Conservation (phyloP, 2,329 filamentous ascomycete species). For the Periconia digitata region DNA sequence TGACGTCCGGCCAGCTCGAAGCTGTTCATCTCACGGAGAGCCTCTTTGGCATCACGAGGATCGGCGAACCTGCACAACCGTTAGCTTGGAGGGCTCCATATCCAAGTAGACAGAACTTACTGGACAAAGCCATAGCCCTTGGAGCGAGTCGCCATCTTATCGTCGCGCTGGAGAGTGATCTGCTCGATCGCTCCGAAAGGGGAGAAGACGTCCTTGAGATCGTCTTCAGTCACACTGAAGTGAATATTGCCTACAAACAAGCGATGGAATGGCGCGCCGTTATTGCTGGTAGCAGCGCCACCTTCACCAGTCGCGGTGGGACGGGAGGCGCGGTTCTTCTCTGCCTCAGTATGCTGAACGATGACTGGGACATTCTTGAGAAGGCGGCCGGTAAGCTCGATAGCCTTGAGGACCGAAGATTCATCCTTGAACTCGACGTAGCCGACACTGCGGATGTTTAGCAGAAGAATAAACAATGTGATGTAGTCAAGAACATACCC, state of each 20-base stretch:
- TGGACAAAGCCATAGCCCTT: conserved; percentile 98
- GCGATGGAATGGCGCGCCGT: conserved; percentile 92
- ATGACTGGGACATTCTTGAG: conserved; percentile 98
- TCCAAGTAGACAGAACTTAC: conserved; percentile 59
- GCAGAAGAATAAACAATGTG: conserved; percentile 17
- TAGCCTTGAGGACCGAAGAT: conserved; percentile 87
- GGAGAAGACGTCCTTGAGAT: conserved; percentile 94
- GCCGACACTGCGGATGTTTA: conserved; percentile 71
- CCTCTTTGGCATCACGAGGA: conserved; percentile 86
- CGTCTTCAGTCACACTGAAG: conserved; percentile 97
- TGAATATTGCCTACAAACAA: conserved; percentile 99
- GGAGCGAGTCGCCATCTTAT: conserved; percentile 58
- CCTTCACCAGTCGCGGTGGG: conserved; percentile 66
- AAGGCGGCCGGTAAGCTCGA: conserved; percentile 98
- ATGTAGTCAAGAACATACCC: conserved; percentile 63
- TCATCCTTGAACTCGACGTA: conserved; percentile 99
- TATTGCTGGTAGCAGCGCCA: conserved; percentile 66
- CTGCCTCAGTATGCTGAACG: conserved; percentile 95
- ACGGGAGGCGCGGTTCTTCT: conserved; percentile 97
- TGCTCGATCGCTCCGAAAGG: conserved; percentile 98
- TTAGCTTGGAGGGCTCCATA: conserved; percentile 17
- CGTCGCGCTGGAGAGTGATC: conserved; percentile 96
- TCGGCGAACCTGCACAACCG: conserved; percentile 76
- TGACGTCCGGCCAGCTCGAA: conserved; percentile 97
- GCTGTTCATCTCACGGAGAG: conserved; percentile 98